Base-by-base conservation (phyloP, 768 basidiomycete genomes). In the Postia placenta region DNA sequence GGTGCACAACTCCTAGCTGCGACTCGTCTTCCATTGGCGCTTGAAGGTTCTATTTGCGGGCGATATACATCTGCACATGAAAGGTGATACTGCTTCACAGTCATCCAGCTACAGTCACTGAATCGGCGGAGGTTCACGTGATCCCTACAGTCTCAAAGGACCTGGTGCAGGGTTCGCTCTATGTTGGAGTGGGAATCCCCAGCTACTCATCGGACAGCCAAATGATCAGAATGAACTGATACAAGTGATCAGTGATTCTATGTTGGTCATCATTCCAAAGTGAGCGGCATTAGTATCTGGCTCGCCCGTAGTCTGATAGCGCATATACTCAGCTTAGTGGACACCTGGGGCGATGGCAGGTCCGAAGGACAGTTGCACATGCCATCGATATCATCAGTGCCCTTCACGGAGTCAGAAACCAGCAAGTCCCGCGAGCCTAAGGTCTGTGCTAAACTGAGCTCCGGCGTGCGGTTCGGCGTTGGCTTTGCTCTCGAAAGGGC, bases 211-310 rank as follows among this genome's bases (percentile, higher is more conserved):
- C 46, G 87, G 81, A 14, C 75, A 81, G 48, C 71, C 72, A 42
- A 92, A 93, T 60, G 69, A 73, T 19, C 80, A 91, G 55, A 69
- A 70, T 37, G 93, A 97, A 62, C 67, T 92, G 20, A 74, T 93
- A 24, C 92, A 97, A 69, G 79, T 96, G 26, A 72, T 72, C 41
- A 89, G 90, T 56, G 82, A 92, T 26, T 74, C 79, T 4, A 87
- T 93, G 78, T 65, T 85, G 28, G 81, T 96, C 47, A 83, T 85
- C 4, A 83, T 96, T 49, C 94, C 94, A 5, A 83, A 87, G 89
- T 92, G 62, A 66, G 84, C 68, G 14, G 26, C 26, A 4, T 30
- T 26, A 19, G 25, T 41, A 30, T 33, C 11, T 22, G 24, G 3
- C 12, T n/a, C n/a, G n/a, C n/a, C n/a, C n/a, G n/a, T n/a, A n/a